Percentiles rank a stretch among this genome's conserved stretches.
These are phyloP conservation scores for Globisporangium emineosum DNA, from an alignment of 352 stramenopile genomes.

Conservation along the genomic window DNA sequence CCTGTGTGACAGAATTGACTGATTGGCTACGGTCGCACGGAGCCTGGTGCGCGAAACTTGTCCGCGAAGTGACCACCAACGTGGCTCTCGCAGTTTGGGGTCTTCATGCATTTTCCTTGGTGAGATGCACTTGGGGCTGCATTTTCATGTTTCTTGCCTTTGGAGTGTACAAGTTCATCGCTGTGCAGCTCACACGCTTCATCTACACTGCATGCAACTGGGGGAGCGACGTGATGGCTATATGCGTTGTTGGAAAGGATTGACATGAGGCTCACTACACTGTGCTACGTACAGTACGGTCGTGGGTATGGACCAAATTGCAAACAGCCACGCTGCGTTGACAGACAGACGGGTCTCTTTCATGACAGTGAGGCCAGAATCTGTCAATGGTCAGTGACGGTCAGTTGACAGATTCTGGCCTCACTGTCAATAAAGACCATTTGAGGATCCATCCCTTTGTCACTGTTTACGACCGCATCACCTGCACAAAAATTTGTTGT, in stretches of 20 bases:
- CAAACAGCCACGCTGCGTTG: background rate
- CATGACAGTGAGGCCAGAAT: no score
- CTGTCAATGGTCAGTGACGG: no score
- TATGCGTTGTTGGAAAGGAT: no score
- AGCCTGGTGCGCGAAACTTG: conserved; percentile 3
- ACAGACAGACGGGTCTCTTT: background rate
- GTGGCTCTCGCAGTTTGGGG: no score
- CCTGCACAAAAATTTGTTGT: conserved; percentile 3
- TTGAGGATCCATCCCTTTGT: background rate
- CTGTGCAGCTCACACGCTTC: background rate
- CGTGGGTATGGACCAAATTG: no score
- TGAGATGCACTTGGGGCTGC: background rate
- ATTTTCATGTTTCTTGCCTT: background rate
- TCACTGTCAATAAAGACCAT: background rate
- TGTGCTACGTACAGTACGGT: no score
- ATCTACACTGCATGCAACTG: background rate
- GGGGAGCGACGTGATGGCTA: background rate
- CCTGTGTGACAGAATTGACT: background rate
- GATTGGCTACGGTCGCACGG: background rate
- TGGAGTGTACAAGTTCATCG: background rate
- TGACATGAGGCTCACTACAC: no score
- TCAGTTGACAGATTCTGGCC: conserved; percentile 13
- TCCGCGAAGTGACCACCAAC: conserved; percentile 6
- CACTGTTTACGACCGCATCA: conserved; percentile 1
- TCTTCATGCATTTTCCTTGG: no score